Base-by-base conservation (phyloP, 768 basidiomycete genomes). In the Rhodosporidiobolus sp. region DNA sequence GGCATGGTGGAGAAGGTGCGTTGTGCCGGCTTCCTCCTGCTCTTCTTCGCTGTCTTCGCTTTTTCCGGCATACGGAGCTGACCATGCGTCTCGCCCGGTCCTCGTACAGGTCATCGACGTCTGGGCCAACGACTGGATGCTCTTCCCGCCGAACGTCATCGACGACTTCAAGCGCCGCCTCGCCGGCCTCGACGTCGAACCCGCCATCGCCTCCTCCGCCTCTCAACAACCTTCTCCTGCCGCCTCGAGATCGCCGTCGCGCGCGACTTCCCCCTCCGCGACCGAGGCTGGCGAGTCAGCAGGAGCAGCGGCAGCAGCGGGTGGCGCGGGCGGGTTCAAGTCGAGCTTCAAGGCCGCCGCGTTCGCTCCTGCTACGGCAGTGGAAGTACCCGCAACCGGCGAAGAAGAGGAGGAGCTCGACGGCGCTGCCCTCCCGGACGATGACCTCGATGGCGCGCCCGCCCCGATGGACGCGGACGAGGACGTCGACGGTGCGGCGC, bases 71-170 rank as follows among this genome's bases (percentile, higher is more conserved):
- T 14, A 2, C 20, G 6, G 16, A 20, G 14, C 34, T 58, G 61
- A 58, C 19, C 0, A 11, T 12, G n/a, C 35, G 9, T 54, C 30
- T 22, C 38, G 14, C 19, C 34, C 9, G 5, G 17, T 3, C 28
- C 1, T 2, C 19, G 24, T 38, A 10, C 83, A 88, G 14, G 88
- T 98, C 26, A 85, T 98, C 10, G 94, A 97, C 78, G 89, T 97
- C 43, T 97, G 96, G 94, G 96, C 97, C 79, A 59, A 66, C 35
- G 90, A 96, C 80, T 95, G 94, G 94, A 94, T 98, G 69, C 91
- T 97, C 45, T 98, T 98, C 79, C 85, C 91, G 63, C 90, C 89
- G 34, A 82, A 81, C 65, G 84, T 93, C 67, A 84, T 98, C 60
- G 91, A 94, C 60, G 78, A 77, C 43, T 65, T 68, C 61, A 64